These are phyloP conservation scores for Phytophthora multivora DNA, from an alignment of 352 stramenopile genomes.

Conservation along the genomic window DNA sequence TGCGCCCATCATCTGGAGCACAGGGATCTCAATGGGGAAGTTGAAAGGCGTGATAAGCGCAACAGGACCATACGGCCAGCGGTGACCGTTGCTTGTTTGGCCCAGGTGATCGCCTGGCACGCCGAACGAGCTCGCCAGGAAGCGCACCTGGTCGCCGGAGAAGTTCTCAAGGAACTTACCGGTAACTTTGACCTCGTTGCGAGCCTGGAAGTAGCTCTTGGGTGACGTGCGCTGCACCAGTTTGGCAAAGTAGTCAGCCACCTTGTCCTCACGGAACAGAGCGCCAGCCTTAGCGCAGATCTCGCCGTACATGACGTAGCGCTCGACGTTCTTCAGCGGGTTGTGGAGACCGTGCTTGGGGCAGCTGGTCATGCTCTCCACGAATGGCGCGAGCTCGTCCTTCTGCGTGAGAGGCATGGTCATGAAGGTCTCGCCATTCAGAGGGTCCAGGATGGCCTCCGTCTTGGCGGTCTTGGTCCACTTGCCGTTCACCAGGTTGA, in stretches of 20 bases:
- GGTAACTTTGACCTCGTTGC: slow-evolving; percentile 92
- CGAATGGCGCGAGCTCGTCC: slow-evolving; percentile 91
- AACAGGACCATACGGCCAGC: slow-evolving; percentile 96
- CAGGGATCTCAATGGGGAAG: slow-evolving; percentile 98
- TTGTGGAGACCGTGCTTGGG: slow-evolving; percentile 99
- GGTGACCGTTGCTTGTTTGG: slow-evolving; percentile 94
- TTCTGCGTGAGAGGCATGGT: slow-evolving; percentile 92
- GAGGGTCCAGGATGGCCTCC: slow-evolving; percentile 92
- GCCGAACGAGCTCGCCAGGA: slow-evolving; percentile 95
- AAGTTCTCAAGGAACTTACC: slow-evolving; percentile 98
- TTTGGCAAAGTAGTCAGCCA: slow-evolving; percentile 95
- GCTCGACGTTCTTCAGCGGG: slow-evolving; percentile 96
- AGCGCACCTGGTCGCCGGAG: slow-evolving; percentile 96
- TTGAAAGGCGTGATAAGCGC: slow-evolving; percentile 98
- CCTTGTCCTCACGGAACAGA: slow-evolving; percentile 85
- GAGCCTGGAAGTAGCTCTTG: slow-evolving; percentile 97
- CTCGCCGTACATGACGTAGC: slow-evolving; percentile 90
- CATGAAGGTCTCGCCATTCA: slow-evolving; percentile 95
- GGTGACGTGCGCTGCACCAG: slow-evolving; percentile 97
- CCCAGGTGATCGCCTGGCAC: slow-evolving; percentile 97
- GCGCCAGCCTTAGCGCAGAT: slow-evolving; percentile 84
- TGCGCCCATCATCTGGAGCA: slow-evolving; percentile 98
- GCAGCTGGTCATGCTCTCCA: slow-evolving; percentile 91
- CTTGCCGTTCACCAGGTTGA: slow-evolving; percentile 93
- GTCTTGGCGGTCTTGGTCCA: slow-evolving; percentile 79